Base-by-base conservation (phyloP, 805 yeast species). In the Saccharomycopsis guyanensis region DNA sequence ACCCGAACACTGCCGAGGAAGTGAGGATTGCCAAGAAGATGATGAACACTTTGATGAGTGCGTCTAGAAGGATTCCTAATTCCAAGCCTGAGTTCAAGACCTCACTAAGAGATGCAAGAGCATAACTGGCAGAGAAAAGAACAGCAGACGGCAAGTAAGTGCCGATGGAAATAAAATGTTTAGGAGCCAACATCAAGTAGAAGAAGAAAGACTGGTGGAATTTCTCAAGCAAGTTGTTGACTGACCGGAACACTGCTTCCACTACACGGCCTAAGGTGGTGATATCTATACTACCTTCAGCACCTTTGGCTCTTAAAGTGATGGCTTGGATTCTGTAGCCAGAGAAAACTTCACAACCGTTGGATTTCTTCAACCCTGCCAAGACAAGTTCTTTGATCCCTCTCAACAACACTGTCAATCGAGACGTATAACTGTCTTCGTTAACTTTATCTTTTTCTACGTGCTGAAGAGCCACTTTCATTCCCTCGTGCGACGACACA, bases 181-280 rank as follows among this genome's bases (percentile, higher is more conserved):
- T 67, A 20, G 97, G 94, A 0, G 86, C 76, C 42, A 93, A 63
- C 65, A 93, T 61, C 54, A 91, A 71, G 65, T 91, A 93, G 59
- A 89, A 93, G 70, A 93, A 93, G 58, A 88, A 93, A 1, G 96
- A 86, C 64, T 93, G 99, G 64, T 93, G 99, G 64, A 91, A 91
- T 61, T 91, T 94, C 62, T 93, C 99, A 33, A 91, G 69, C 55
- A 93, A 70, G 60, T 93, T 93, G 66, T 93, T 93, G 32, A 93
- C 84, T 0, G 96, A 80, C 51, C 98, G 75, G 59, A 89, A 80
- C 6, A 83, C 69, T 2, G 94, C 86, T 64, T 93, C 99, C 16
- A 87, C 75, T 2, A 91, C 73, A 60, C 97, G 76, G 3, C 97
- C 98, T 61, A 84, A 82, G 22, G 93, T 87, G 1, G 97, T 91